Conservation (phyloP, 352 stramenopile genomes). For the Phytophthora meadii region DNA sequence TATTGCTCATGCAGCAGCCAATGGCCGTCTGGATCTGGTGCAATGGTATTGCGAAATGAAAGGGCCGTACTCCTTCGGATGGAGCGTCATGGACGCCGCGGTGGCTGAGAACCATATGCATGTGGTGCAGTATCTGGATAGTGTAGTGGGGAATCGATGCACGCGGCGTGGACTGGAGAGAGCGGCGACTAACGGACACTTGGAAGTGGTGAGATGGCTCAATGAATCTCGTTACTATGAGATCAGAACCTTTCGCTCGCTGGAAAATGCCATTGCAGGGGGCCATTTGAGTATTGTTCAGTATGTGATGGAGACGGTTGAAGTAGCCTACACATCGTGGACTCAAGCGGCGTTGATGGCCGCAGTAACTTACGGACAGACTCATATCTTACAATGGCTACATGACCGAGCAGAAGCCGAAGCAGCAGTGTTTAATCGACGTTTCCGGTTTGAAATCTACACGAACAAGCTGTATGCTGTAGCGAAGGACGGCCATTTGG, state of each 20-base stretch:
- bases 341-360: slow-evolving; percentile 40
- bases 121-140: slow-evolving; percentile 45
- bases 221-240: slow-evolving; percentile 47
- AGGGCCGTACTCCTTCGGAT: slow-evolving; percentile 48
- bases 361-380: slow-evolving; percentile 32
- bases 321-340: slow-evolving; percentile 45
- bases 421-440: slow-evolving; percentile 20
- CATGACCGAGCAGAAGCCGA: slow-evolving; percentile 28
- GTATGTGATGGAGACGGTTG: slow-evolving; percentile 48
- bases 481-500: slow-evolving; percentile 33
- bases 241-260: slow-evolving; percentile 40
- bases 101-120: slow-evolving; percentile 50
- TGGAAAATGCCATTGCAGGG: slow-evolving; percentile 52
- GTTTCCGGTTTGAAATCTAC: slow-evolving; percentile 36
- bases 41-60: slow-evolving; percentile 51
- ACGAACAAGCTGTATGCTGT: slow-evolving; percentile 39
- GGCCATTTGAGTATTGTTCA: slow-evolving; percentile 47
- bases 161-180: slow-evolving; percentile 47
- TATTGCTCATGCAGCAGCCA: slow-evolving; percentile 40
- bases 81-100: slow-evolving; percentile 53
- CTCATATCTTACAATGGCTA: slow-evolving; percentile 44
- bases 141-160: slow-evolving; percentile 46
- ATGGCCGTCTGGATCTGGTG: slow-evolving; percentile 43
- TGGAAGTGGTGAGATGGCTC: slow-evolving; percentile 47
- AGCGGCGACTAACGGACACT: slow-evolving; percentile 39